phyloP scores from a whole-genome alignment of 148 eudicot species.

The Cornus controversa region DNA sequence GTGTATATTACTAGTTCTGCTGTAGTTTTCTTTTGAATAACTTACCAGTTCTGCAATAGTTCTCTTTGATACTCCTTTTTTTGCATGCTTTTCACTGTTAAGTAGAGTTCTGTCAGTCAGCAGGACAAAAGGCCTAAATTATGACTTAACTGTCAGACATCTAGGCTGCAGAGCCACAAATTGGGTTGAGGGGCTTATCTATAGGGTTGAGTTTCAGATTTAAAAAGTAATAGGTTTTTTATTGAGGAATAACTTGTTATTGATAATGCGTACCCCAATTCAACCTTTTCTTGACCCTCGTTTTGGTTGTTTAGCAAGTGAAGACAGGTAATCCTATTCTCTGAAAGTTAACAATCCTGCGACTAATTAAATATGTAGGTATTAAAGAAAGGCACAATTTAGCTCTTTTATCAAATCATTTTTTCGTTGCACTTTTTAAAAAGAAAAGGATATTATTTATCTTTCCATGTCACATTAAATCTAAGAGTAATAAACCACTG shows the following conservation, averaged over 20 bases:
- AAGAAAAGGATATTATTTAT: too few species aligned
- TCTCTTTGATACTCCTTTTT: background rate
- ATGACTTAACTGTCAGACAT: background rate
- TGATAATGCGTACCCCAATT: background rate
- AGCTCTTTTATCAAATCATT: background rate
- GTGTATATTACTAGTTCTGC: background rate
- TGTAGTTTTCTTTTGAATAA: background rate
- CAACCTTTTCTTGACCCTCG: background rate
- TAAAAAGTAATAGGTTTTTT: too few species aligned
- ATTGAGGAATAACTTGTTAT: background rate
- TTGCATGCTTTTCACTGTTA: background rate
- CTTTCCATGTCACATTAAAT: background rate
- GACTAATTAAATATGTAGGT: background rate
- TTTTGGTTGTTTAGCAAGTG: background rate
- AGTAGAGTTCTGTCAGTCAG: background rate
- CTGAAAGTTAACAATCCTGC: background rate
- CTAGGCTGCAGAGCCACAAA: background rate
- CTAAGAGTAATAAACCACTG: background rate
- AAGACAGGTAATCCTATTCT: background rate
- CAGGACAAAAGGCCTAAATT: background rate
- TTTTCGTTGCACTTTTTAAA: background rate
- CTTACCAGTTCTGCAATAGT: constrained; percentile 2
- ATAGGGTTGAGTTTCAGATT: background rate
- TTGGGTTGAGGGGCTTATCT: background rate
- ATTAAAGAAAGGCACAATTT: background rate